phyloP scores from a whole-genome alignment of 768 basidiomycete genomes.

The Suillus occidentalis region DNA sequence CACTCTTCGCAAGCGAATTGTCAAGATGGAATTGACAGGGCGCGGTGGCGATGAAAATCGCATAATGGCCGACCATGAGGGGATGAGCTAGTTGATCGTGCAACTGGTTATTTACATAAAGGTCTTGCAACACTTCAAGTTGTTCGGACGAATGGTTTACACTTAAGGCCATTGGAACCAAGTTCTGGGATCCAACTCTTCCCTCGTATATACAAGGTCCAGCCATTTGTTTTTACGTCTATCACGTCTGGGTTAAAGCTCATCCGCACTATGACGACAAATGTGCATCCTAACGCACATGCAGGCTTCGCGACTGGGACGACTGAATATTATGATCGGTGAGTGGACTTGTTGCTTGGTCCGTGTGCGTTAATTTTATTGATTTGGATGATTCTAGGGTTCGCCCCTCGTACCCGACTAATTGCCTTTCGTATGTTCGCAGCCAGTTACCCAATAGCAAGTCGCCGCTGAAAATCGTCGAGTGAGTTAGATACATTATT shows the following conservation, averaged over 20 bases:
- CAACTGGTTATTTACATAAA: not conserved
- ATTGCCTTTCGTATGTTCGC: not conserved
- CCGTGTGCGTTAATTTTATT: not conserved
- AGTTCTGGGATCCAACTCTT: not conserved
- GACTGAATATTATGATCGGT: conserved; percentile 81
- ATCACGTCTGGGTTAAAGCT: not conserved
- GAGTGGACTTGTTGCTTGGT: conserved; percentile 7
- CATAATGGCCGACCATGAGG: not conserved
- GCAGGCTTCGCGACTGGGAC: conserved; percentile 77
- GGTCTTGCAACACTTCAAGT: not conserved
- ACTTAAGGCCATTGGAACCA: not conserved
- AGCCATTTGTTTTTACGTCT: not conserved
- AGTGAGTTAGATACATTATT: conserved; percentile 45
- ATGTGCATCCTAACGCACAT: conserved; percentile 59
- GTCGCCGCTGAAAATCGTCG: conserved; percentile 59
- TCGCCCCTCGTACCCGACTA: conserved; percentile 54
- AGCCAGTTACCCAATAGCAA: conserved; percentile 50
- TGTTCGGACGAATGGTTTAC: not conserved
- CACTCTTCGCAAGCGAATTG: not conserved
- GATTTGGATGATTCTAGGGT: conserved; percentile 42
- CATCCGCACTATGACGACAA: conserved; percentile 26
- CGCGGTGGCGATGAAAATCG: not conserved
- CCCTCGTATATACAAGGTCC: not conserved
- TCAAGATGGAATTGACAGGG: not conserved
- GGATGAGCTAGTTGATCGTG: not conserved